These are phyloP conservation scores for Verticillium alfalfae DNA, from an alignment of 2,329 filamentous ascomycete genomes.

Conservation along the genomic window DNA sequence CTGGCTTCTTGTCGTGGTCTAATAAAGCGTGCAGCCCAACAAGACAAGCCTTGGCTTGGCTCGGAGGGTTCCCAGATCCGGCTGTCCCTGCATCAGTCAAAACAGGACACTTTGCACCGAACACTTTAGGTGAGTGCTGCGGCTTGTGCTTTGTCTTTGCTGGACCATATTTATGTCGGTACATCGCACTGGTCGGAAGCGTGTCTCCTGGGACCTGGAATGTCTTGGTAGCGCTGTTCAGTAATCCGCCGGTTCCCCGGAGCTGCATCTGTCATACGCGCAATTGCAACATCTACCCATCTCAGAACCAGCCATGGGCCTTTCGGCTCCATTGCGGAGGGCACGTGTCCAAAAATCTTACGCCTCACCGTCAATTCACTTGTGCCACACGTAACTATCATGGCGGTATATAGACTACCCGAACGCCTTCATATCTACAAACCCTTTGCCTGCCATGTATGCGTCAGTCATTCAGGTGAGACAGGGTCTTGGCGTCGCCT, in stretches of 20 bases:
- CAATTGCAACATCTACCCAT: neutral
- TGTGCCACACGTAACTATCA: neutral
- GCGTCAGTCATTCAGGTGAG: neutral
- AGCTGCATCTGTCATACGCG: neutral
- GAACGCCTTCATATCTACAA: neutral
- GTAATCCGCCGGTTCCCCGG: neutral
- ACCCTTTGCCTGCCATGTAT: neutral
- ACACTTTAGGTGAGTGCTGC: too few relatives aligned
- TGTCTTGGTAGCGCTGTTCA: neutral
- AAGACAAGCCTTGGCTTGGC: neutral
- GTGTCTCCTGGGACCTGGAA: neutral
- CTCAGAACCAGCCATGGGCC: neutral
- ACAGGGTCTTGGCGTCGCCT: neutral
- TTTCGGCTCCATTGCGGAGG: neutral
- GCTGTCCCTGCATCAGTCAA: neutral
- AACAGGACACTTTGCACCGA: neutral
- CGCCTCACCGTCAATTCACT: too few relatives aligned
- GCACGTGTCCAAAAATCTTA: neutral
- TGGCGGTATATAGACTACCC: neutral
- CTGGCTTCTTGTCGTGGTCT: too few relatives aligned
- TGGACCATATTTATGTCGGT: too few relatives aligned
- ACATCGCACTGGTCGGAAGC: neutral
- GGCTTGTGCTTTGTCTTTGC: too few relatives aligned
- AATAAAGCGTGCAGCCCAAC: neutral
- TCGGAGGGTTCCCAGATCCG: neutral